A percentile compares a stretch with the other conserved stretches of the same genome.
phyloP scores from a whole-genome alignment of 768 basidiomycete genomes.

The Lactifluus echinatus region DNA sequence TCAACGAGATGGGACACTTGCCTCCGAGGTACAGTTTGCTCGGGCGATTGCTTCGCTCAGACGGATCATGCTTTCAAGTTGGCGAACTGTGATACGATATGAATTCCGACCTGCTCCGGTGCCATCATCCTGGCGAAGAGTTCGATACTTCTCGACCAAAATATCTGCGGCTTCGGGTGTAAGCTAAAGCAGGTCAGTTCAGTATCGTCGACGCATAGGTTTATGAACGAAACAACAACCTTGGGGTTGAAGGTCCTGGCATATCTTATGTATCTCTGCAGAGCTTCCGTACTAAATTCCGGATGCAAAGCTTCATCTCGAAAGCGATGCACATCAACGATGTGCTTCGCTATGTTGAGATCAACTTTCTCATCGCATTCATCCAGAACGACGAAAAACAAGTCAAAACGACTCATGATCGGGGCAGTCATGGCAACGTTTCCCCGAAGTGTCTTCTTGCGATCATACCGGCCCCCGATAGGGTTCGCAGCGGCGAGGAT shows the following conservation, averaged over 20 bases:
- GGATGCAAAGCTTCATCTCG: conserved; percentile 91
- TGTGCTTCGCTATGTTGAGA: conserved; percentile 89
- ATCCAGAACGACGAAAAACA: conserved; percentile 97
- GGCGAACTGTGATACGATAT: conserved; percentile 95
- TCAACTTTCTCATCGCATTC: conserved; percentile 93
- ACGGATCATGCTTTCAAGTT: conserved; percentile 97
- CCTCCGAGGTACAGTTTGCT: conserved; percentile 93
- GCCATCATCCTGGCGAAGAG: conserved; percentile 86
- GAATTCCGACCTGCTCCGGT: conserved; percentile 84
- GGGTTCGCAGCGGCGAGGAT: conserved; percentile 98
- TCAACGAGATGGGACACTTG: conserved; percentile 26
- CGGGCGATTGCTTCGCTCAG: conserved; percentile 95
- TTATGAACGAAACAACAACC: conserved; percentile 34
- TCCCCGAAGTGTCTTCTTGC: conserved; percentile 82
- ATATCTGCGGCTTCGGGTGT: conserved; percentile 89
- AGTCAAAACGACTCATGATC: conserved; percentile 97
- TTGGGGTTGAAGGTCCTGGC: conserved; percentile 97
- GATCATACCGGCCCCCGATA: conserved; percentile 92
- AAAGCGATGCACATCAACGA: conserved; percentile 95
- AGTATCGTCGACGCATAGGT: neutral
- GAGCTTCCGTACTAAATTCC: conserved; percentile 93
- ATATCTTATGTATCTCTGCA: conserved; percentile 95
- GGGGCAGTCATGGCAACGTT: conserved; percentile 98
- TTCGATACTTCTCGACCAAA: conserved; percentile 91
- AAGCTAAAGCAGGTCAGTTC: conserved; percentile 42